Conservation (phyloP, 1,284 basidiomycete species). For the Naganishia sp. region DNA sequence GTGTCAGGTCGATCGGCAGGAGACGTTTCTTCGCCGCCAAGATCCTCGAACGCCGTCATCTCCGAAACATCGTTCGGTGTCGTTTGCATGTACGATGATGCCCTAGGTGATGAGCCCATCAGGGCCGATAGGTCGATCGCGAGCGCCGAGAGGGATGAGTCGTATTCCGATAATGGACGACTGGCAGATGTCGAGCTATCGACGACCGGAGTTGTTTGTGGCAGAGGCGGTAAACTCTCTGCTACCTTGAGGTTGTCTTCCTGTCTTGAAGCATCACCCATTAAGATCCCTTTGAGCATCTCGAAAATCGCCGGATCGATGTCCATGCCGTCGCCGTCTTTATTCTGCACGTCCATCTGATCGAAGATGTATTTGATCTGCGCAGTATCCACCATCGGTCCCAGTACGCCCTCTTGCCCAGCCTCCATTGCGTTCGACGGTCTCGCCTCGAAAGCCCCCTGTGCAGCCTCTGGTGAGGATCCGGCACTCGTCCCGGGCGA, state of each 20-base stretch:
- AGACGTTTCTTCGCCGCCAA: background rate
- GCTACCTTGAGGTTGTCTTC: background rate
- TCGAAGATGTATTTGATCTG: constrained; percentile 9
- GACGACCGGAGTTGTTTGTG: background rate
- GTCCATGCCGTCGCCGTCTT: background rate
- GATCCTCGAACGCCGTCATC: background rate
- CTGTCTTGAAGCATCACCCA: background rate
- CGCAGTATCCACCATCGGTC: background rate
- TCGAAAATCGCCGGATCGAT: constrained; percentile 16
- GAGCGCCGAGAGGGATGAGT: background rate
- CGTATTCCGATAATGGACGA: background rate
- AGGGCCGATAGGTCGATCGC: constrained; percentile 17
- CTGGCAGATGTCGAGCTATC: too few species aligned
- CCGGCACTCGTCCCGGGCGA: background rate
- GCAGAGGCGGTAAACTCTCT: background rate
- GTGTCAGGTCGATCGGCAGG: too few species aligned
- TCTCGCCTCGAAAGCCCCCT: background rate
- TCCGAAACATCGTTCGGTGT: constrained; percentile 21
- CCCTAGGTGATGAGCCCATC: background rate
- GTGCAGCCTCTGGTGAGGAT: background rate
- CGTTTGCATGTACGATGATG: background rate
- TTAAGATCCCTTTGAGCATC: constrained; percentile 11
- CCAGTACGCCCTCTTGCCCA: background rate
- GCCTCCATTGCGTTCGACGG: background rate
- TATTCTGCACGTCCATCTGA: constrained; percentile 4